Evolutionary conservation across 345 rosid genomes (phyloP), one percentile per base, ranked within the genome.

Genomic region (Lenwebbia sp.): DNA sequence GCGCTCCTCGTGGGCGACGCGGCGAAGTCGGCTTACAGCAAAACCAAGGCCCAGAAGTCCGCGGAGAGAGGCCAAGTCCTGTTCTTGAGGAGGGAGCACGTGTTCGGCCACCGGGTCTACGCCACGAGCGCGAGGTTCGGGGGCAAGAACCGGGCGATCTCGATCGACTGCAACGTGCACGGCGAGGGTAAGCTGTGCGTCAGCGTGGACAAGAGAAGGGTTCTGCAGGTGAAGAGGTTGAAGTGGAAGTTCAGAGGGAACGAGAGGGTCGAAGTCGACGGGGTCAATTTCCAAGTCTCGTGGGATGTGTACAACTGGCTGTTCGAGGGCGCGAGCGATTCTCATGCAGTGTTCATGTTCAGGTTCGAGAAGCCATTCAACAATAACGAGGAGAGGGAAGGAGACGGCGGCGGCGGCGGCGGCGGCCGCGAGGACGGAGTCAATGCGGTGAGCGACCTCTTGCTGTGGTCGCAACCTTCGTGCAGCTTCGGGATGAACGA

Each of bases 301-400:
- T 97, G 99, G 99, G 99, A 97, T 65, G 96, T 97, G 6, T 94
- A 97, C 85, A 96, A 94, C 75, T 97, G 99, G 99, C 75, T 97
- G 65, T 95, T 95, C 75, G 92, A 95, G 49, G 93, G 89, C n/a
- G 87, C 86, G 33, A 85, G 56, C 75, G 88, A 90, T 19, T 91
- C 92, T 19, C 96, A 94, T 81, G 98, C 95, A 0, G 94, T 96
- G 82, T 98, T 98, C 92, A 92, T 94, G 95, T 95, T 98, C 89
- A 90, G 94, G 88, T 98, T 98, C 76, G 99, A 96, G 51, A 90
- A 91, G 75, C 86, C 60, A 33, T 90, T 88, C 62, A 85, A 83
- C 37, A 90, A 88, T 37, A 92, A 84, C 0, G 89, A 86, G 82
- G 85, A 83, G 55, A 26, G 23, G 58, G 44, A 40, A 58, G 81